These are phyloP conservation scores for Citrus trifoliata DNA, from an alignment of 345 rosid genomes.

Conservation along the genomic window DNA sequence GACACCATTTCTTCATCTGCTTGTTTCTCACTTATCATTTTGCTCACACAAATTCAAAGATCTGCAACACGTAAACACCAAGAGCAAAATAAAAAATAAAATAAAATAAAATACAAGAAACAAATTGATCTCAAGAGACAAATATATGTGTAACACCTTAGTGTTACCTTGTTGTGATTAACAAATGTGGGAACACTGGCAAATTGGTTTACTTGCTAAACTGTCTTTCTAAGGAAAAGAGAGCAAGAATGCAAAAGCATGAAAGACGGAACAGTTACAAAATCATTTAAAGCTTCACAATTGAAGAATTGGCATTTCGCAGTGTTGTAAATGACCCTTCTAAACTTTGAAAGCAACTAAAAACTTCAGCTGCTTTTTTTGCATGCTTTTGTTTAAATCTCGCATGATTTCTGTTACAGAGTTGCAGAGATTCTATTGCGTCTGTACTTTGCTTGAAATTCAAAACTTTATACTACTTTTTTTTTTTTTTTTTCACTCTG, in stretches of 20 bases:
- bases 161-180: slow-evolving; percentile 1
- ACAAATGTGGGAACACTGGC: slow-evolving; percentile 24
- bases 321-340: slow-evolving; percentile 11
- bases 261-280: slow-evolving; percentile 3
- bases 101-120: background rate
- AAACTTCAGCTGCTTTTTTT: background rate
- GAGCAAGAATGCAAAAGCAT: slow-evolving; percentile 7
- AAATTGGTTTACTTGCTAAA: slow-evolving; percentile 18
- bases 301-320: slow-evolving; percentile 9
- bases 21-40: slow-evolving; percentile 41
- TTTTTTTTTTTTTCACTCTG: background rate
- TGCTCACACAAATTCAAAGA: slow-evolving; percentile 11
- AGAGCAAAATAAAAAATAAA: background rate
- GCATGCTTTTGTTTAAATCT: background rate
- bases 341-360: background rate
- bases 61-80: slow-evolving; percentile 15
- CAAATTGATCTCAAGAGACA: background rate
- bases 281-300: background rate
- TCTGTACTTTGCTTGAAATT: background rate
- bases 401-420: background rate
- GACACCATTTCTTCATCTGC: slow-evolving; percentile 54
- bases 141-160: background rate
- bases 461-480: too few species aligned
- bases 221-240: slow-evolving; percentile 2
- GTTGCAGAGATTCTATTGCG: background rate